Conservation (phyloP, 805 yeast species). For the Lipomyces sp. region DNA sequence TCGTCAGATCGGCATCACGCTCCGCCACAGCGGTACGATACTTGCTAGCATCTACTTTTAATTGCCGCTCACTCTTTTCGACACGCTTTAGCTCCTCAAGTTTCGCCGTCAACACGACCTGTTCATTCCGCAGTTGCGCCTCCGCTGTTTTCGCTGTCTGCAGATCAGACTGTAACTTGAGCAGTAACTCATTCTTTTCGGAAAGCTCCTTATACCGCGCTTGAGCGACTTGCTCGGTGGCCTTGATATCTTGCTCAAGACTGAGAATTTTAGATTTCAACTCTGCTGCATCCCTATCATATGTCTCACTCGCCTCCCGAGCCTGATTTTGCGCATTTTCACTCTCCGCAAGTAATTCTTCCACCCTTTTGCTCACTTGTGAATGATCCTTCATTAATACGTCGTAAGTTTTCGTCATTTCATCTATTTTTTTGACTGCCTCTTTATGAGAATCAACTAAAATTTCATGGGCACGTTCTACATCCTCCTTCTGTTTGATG, state of each 20-base stretch:
- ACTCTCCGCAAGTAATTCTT: conserved; percentile 43
- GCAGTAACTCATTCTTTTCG: conserved; percentile 36
- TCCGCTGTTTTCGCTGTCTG: conserved; percentile 30
- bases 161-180: conserved; percentile 38
- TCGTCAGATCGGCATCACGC: conserved; percentile 32
- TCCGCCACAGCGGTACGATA: conserved; percentile 24
- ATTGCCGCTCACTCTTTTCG: conserved; percentile 31
- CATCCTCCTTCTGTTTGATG: conserved; percentile 27
- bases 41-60: conserved; percentile 23
- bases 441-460: conserved; percentile 29
- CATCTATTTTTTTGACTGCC: conserved; percentile 26
- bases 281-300: conserved; percentile 39
- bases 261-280: conserved; percentile 36
- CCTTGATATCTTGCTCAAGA: conserved; percentile 37
- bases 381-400: neutral
- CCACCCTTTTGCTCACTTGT: conserved; percentile 6
- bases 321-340: conserved; percentile 40
- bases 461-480: conserved; percentile 29
- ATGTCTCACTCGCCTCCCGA: conserved; percentile 19
- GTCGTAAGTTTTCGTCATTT: conserved; percentile 35
- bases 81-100: conserved; percentile 28
- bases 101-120: conserved; percentile 32
- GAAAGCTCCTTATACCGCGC: conserved; percentile 50
- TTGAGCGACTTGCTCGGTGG: conserved; percentile 47
- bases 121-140: conserved; percentile 31